phyloP scores from a whole-genome alignment of 805 yeast species.

The Suhomyces vadensis region DNA sequence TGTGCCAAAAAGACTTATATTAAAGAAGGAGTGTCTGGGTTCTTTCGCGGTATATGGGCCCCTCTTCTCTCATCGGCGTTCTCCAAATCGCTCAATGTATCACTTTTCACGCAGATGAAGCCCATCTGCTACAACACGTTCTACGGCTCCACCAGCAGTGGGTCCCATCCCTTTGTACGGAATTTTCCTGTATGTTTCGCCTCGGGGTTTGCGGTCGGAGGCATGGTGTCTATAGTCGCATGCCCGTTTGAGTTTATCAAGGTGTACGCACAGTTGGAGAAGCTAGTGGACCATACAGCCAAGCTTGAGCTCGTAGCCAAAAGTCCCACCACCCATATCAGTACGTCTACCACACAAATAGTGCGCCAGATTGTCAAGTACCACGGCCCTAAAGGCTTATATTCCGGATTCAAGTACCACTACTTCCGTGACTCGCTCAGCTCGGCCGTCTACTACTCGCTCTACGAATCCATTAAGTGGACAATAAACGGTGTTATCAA shows the following conservation, averaged over 20 bases:
- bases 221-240: slow-evolving; percentile 59
- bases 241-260: slow-evolving; percentile 88
- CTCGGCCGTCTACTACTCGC: slow-evolving; percentile 70
- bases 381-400: slow-evolving; percentile 65
- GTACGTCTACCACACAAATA: slow-evolving; percentile 43
- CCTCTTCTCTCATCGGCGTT: slow-evolving; percentile 68
- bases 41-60: slow-evolving; percentile 76
- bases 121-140: slow-evolving; percentile 31
- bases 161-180: slow-evolving; percentile 42
- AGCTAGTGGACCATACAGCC: slow-evolving; percentile 37
- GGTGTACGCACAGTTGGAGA: slow-evolving; percentile 73
- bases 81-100: slow-evolving; percentile 64
- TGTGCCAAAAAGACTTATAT: slow-evolving; percentile 57
- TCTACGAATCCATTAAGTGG: slow-evolving; percentile 73
- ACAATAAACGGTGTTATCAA: slow-evolving; percentile 35
- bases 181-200: slow-evolving; percentile 46
- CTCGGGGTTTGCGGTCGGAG: slow-evolving; percentile 71
- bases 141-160: slow-evolving; percentile 14
- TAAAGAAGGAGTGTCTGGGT: slow-evolving; percentile 66
- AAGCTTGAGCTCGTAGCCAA: slow-evolving; percentile 4
- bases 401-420: slow-evolving; percentile 73
- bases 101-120: slow-evolving; percentile 58
- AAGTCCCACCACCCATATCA: slow-evolving; percentile 13
- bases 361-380: slow-evolving; percentile 49
- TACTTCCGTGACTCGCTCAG: slow-evolving; percentile 67